These are phyloP conservation scores for Pneumocystis oryctolagi DNA, from an alignment of 1,139 yeast species.

Conservation along the genomic window DNA sequence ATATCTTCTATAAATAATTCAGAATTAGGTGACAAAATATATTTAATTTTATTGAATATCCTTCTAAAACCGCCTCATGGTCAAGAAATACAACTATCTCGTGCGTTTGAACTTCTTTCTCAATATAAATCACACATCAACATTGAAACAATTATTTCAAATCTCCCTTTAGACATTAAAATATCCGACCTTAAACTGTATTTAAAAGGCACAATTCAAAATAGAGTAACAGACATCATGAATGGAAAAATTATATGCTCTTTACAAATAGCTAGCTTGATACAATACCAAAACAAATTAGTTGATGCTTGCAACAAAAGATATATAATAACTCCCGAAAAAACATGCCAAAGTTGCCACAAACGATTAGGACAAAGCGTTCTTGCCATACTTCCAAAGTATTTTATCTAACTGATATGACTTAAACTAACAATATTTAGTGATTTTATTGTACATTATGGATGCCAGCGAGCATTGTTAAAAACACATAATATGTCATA, in stretches of 20 bases:
- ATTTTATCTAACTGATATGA: not conserved
- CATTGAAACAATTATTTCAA: slow-evolving; percentile 20
- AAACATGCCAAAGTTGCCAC: slow-evolving; percentile 45
- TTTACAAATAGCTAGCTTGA: slow-evolving; percentile 28
- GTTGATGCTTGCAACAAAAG: slow-evolving; percentile 28
- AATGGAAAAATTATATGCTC: slow-evolving; percentile 22
- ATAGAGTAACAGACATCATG: slow-evolving; percentile 22
- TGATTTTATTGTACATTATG: slow-evolving; percentile 53
- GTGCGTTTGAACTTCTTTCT: slow-evolving; percentile 4
- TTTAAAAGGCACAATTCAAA: slow-evolving; percentile 35
- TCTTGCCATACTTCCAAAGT: slow-evolving; percentile 36
- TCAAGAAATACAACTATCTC: slow-evolving; percentile 20
- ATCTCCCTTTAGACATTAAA: slow-evolving; percentile 26
- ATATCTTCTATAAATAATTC: slow-evolving; percentile 16
- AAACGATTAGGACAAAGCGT: slow-evolving; percentile 51
- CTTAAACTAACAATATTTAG: slow-evolving; percentile 1
- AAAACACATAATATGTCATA: not conserved
- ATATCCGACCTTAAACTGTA: slow-evolving; percentile 3
- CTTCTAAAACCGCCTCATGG: slow-evolving; percentile 21
- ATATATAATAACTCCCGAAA: slow-evolving; percentile 28
- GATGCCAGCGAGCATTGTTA: slow-evolving; percentile 31
- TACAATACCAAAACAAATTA: slow-evolving; percentile 27
- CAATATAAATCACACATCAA: slow-evolving; percentile 19
- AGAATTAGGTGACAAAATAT: slow-evolving; percentile 4
- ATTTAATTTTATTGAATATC: slow-evolving; percentile 23